A percentile compares a stretch with the other conserved stretches of the same genome.
Evolutionary conservation across 2,329 filamentous ascomycete genomes (phyloP).

Genomic region (Pseudocercospora fuligena): DNA sequence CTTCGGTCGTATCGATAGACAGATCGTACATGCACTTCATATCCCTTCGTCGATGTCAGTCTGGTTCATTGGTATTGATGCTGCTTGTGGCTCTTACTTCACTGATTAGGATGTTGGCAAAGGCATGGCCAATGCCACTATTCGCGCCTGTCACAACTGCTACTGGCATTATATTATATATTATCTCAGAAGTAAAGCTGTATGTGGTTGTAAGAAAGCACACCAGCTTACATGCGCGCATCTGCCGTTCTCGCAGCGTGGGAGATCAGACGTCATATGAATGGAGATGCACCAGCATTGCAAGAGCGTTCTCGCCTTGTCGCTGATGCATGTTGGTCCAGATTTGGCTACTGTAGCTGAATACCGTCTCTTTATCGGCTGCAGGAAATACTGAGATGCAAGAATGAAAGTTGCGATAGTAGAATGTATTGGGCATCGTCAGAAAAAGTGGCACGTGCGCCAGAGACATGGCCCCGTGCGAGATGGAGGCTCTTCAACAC

Average conservation of each 20-base stretch:
- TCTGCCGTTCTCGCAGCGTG: background rate
- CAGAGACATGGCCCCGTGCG: background rate
- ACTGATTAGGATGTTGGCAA: conserved; percentile 29
- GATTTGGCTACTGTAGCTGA: too few species aligned
- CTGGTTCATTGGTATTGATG: background rate
- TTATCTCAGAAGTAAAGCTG: background rate
- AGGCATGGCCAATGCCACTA: conserved; percentile 31
- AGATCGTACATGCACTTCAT: conserved; percentile 30
- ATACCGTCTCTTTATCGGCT: too few species aligned
- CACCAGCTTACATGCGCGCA: background rate
- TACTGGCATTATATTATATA: conserved; percentile 23
- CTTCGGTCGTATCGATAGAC: background rate
- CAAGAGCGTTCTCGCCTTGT: too few species aligned
- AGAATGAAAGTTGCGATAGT: too few species aligned
- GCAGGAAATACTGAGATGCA: too few species aligned
- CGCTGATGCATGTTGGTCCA: too few species aligned
- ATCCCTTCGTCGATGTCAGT: conserved; percentile 25
- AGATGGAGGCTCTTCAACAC: background rate
- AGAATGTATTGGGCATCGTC: too few species aligned
- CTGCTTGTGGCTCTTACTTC: conserved; percentile 21
- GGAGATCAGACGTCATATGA: background rate
- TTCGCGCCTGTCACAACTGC: conserved; percentile 33
- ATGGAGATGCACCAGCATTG: background rate
- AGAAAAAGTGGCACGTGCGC: too few species aligned
- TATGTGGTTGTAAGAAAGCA: background rate